Evolutionary conservation across 371 early-diverging fungal species (phyloP).

Genomic region (Haplosporangium sp.): DNA sequence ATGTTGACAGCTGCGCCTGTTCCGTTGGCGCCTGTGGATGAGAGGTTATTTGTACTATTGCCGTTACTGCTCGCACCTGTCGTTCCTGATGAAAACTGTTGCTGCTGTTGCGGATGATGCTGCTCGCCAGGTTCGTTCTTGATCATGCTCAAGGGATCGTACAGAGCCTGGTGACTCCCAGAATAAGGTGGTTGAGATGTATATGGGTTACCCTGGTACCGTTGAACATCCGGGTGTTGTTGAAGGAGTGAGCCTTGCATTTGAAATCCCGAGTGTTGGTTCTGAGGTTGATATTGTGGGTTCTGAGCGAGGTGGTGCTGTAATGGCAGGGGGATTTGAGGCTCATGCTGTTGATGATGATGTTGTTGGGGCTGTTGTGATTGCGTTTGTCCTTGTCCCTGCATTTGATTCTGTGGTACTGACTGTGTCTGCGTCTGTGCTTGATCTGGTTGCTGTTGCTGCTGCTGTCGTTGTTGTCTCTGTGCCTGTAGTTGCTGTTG

Average conservation of each 20-base stretch:
- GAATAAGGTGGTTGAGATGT: neutral
- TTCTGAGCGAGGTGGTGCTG: conserved; percentile 11
- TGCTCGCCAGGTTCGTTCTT: conserved; percentile 17
- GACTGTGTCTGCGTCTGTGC: neutral
- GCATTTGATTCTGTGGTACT: neutral
- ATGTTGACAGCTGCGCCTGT: too few relatives aligned
- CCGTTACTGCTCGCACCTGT: too few relatives aligned
- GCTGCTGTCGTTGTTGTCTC: conserved; percentile 28
- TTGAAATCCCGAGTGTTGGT: conserved; percentile 12
- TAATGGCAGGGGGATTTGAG: conserved; percentile 13
- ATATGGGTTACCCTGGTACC: conserved; percentile 23
- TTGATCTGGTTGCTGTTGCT: conserved; percentile 15
- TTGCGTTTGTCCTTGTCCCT: conserved; percentile 11
- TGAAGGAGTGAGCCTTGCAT: conserved; percentile 1
- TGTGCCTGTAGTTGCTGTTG: conserved; percentile 43
- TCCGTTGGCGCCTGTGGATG: too few relatives aligned
- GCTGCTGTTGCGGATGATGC: neutral
- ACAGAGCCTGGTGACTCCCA: conserved; percentile 6
- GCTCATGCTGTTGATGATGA: conserved; percentile 11
- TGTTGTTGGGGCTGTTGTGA: conserved; percentile 6
- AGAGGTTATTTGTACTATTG: too few relatives aligned
- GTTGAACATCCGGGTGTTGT: conserved; percentile 21
- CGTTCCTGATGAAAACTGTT: too few relatives aligned
- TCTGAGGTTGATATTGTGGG: too few relatives aligned
- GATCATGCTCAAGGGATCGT: conserved; percentile 21